A percentile compares a stretch with the other conserved stretches of the same genome.
Conservation (phyloP, 1,284 basidiomycete genomes). For the Takashimella koratensis region DNA sequence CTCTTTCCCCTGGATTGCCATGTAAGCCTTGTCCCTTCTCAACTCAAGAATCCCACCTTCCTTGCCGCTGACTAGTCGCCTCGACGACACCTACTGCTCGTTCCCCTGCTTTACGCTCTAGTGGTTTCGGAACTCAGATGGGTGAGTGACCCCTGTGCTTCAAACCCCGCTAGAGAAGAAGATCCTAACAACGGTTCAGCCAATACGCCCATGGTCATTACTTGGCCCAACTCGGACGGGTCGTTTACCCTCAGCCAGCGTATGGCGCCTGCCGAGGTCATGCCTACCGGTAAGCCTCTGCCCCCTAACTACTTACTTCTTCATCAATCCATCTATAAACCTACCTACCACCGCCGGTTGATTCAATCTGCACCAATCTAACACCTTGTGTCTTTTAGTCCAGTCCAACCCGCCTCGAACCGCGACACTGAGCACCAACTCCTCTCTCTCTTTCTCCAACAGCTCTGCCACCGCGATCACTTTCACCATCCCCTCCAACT, state of each 20-base stretch:
- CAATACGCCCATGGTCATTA: conserved; percentile 59
- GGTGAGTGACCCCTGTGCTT: too few species aligned
- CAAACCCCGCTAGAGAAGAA: too few species aligned
- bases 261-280: conserved; percentile 50
- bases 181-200: conserved; percentile 29
- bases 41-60: too few species aligned
- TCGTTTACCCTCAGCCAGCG: conserved; percentile 61
- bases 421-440: conserved; percentile 49
- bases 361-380: background rate
- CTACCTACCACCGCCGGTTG: background rate
- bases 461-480: conserved; percentile 40
- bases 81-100: too few species aligned
- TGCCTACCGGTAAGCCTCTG: conserved; percentile 52
- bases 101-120: too few species aligned
- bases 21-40: too few species aligned
- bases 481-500: conserved; percentile 55
- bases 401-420: conserved; percentile 51
- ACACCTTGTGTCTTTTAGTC: conserved; percentile 14
- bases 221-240: conserved; percentile 60
- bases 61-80: too few species aligned
- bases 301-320: background rate
- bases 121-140: too few species aligned
- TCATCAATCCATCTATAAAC: background rate
- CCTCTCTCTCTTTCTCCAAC: conserved; percentile 47
- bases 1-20: too few species aligned